Base-by-base conservation (phyloP, 2,329 filamentous ascomycete species). In the Hypocreales sp. region DNA sequence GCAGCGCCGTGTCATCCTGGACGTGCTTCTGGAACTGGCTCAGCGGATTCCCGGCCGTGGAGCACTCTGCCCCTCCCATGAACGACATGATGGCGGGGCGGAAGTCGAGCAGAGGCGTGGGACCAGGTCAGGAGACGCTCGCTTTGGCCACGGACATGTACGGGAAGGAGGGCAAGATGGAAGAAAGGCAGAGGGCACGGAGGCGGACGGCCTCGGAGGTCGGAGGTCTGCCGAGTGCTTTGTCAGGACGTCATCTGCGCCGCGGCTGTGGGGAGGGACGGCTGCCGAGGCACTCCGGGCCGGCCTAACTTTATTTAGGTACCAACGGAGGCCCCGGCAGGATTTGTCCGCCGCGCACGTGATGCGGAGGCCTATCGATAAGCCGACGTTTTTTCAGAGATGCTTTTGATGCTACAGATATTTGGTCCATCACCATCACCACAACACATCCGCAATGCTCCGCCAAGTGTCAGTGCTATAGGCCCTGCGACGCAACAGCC, bases 21-120 rank as follows among this genome's bases (percentile, higher is more conserved):
- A 90, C 82, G 55, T 94, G 86, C 57, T 98, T 98, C 38, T 86
- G 83, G 53, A 98, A 92, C 63, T 95, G 90, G 50, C 82, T 87
- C 45, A 98, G 74, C 31, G 92, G 90, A 55, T 98, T 98, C 47
- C 79, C 83, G 38, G 81, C 84, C 35, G 90, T 92, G 31, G 87
- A 95, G 67, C 90, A 98, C 61, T 95, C 90, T 42, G 87, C 80
- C 42, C 87, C 82, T 56, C 83, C 81, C 45, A 95, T 69, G 55
- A 98, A 95, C 30, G 87, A 94, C 87, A 98, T 95, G 40, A 35
- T 61, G 30, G 15, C 13, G 16, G 21, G 4, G 21, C 5, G 12
- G 10, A 22, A 7, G 12, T 24, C 20, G 11, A n/a, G n/a, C n/a
- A 31, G 22, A 23, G 11, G 12, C 10, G 4, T 19, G n/a, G n/a